Evolutionary conservation across 1,139 yeast species (phyloP).

Genomic region (Diutina rugosa): DNA sequence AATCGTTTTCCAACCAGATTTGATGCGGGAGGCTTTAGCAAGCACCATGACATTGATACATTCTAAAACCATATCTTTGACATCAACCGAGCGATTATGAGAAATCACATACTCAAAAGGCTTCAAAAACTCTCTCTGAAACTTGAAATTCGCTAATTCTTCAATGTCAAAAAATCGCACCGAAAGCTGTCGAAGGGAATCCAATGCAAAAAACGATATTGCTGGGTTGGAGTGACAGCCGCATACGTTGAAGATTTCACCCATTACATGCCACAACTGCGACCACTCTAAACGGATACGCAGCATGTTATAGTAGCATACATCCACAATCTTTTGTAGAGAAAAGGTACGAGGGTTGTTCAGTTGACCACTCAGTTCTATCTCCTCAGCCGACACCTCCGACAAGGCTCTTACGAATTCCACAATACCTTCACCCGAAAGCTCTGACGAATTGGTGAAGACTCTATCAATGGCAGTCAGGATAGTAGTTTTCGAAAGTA

Average conservation of each 20-base stretch:
- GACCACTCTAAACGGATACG: slow-evolving; percentile 97
- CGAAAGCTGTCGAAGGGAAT: slow-evolving; percentile 84
- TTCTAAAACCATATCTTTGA: slow-evolving; percentile 82
- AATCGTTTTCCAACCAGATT: slow-evolving; percentile 92
- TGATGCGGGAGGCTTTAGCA: slow-evolving; percentile 61
- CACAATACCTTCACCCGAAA: slow-evolving; percentile 75
- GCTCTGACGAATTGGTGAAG: slow-evolving; percentile 68
- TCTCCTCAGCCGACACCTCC: slow-evolving; percentile 81
- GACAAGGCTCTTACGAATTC: slow-evolving; percentile 81
- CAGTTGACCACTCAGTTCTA: slow-evolving; percentile 75
- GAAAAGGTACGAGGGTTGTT: slow-evolving; percentile 84
- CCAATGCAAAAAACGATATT: slow-evolving; percentile 83
- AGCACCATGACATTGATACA: slow-evolving; percentile 79
- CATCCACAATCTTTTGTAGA: slow-evolving; percentile 89
- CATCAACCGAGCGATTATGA: slow-evolving; percentile 56
- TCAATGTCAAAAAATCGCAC: slow-evolving; percentile 88
- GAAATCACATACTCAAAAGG: slow-evolving; percentile 78
- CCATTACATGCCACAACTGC: slow-evolving; percentile 89
- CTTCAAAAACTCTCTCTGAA: slow-evolving; percentile 84
- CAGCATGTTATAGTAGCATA: slow-evolving; percentile 93
- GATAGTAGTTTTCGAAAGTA: slow-evolving; percentile 60
- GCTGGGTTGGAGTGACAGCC: slow-evolving; percentile 70
- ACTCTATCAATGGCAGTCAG: slow-evolving; percentile 81
- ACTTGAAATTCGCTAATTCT: slow-evolving; percentile 88
- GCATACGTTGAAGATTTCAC: slow-evolving; percentile 74